Evolutionary conservation across 768 basidiomycete species (phyloP), one percentile per base, ranked within the genome.

Genomic region (Rossbeevera mucosa): DNA sequence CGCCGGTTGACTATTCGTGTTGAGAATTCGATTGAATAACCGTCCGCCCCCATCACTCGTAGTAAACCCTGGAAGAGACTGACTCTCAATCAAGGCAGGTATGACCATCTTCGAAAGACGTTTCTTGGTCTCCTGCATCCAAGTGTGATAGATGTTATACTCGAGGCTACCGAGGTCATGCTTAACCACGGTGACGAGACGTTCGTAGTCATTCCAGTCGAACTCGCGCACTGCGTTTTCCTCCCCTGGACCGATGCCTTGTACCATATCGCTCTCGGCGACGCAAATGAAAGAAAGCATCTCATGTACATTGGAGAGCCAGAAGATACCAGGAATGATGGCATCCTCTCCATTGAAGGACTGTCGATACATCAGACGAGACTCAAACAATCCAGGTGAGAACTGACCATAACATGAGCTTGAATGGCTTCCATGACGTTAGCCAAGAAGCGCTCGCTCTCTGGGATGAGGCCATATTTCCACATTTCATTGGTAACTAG

Each of bases 401-500:
- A 20, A 79, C 88, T 61, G 55, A 94, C 96, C 94, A 98, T 97
- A 58, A 98, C 94, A 72, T 98, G 93, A 22, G 86, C 79, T 74
- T 99, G 96, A 53, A 99, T 88, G 3, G 87, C 89, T 70, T 97
- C 94, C 95, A 98, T 98, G 51, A 98, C 91, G 67, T 95, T 98
- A 30, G 96, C 96, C 52, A 99, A 76, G 81, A 99, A 98, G 44
- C 94, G 80, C 71, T 98, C 96, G 73, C 93, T 95, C 71, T 99
- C 96, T 14, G 85, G 79, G 59, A 98, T 97, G 59, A 99, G 82
- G 45, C 94, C 93, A 63, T 95, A 94, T 72, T 96, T 97, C 96
- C 96, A 98, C 96, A 99, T 99, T 72, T 98, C 96, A 70, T 99
- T 99, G n/a, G 94, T 95, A 59, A 96, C 86, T 44, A 98, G 75